Conservation (phyloP, 1,284 basidiomycete species). For the Volvariella surrecta region DNA sequence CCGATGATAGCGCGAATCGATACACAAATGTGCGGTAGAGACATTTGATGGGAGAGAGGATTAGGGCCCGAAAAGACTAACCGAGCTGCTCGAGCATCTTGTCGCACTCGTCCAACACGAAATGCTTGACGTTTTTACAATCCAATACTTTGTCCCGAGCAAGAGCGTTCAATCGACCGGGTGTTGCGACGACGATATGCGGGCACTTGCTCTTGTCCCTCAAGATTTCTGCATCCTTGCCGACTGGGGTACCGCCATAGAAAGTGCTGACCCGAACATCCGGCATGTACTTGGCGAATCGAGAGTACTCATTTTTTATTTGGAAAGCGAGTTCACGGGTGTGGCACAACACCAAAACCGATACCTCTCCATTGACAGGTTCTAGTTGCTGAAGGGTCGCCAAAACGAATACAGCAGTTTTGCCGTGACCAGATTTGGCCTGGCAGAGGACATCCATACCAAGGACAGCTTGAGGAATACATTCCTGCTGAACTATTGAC, state of each 20-base stretch:
- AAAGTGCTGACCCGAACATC: slow-evolving; percentile 97
- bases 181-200: slow-evolving; percentile 97
- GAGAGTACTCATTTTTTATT: slow-evolving; percentile 99
- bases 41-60: slow-evolving; percentile 27
- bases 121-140: slow-evolving; percentile 94
- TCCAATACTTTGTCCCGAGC: slow-evolving; percentile 90
- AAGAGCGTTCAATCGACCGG: slow-evolving; percentile 91
- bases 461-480: slow-evolving; percentile 98
- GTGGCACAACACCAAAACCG: slow-evolving; percentile 97
- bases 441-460: slow-evolving; percentile 99
- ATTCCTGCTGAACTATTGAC: slow-evolving; percentile 93
- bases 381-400: slow-evolving; percentile 98
- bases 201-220: slow-evolving; percentile 98
- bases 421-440: slow-evolving; percentile 99
- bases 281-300: slow-evolving; percentile 99
- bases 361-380: slow-evolving; percentile 96
- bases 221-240: slow-evolving; percentile 90
- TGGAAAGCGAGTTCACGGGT: slow-evolving; percentile 99
- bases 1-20: slow-evolving; percentile 23
- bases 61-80: slow-evolving; percentile 72
- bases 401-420: slow-evolving; percentile 98
- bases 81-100: slow-evolving; percentile 99
- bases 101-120: slow-evolving; percentile 99
- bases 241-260: slow-evolving; percentile 94
- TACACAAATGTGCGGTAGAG: slow-evolving; percentile 29